phyloP scores from a whole-genome alignment of 179 eudicot species.

The Spinacia oleracea region DNA sequence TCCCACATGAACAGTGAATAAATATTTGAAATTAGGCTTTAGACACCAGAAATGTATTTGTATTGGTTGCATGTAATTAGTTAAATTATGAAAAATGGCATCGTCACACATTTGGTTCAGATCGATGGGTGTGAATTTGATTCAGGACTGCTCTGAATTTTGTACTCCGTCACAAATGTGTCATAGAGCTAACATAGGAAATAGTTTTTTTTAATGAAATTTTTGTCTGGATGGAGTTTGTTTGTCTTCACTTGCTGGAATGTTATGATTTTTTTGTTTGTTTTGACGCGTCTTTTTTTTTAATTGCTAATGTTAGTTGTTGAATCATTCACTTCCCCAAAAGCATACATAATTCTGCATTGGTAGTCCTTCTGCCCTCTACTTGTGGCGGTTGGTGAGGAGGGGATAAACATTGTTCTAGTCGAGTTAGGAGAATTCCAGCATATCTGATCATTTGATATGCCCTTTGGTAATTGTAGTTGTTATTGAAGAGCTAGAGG shows the following conservation, averaged over 20 bases:
- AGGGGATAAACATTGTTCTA: not conserved
- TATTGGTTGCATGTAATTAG: not conserved
- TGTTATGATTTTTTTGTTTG: too few relatives aligned
- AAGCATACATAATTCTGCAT: too few relatives aligned
- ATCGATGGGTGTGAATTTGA: not conserved
- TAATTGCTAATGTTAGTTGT: too few relatives aligned
- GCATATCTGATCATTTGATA: slow-evolving; percentile 20
- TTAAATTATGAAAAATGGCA: not conserved
- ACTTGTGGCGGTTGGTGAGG: not conserved
- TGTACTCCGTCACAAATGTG: too few relatives aligned
- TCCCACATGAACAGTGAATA: not conserved
- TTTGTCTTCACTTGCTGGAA: too few relatives aligned
- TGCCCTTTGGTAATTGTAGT: slow-evolving; percentile 32
- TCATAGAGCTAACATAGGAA: too few relatives aligned
- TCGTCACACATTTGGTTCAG: not conserved
- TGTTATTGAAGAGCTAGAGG: slow-evolving; percentile 58
- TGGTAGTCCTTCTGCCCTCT: not conserved
- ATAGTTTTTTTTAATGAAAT: too few relatives aligned
- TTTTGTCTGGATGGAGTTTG: too few relatives aligned
- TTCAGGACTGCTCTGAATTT: not conserved
- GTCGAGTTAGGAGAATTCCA: too few relatives aligned
- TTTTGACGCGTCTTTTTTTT: too few relatives aligned
- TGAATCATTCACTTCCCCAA: too few relatives aligned
- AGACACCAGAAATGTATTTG: not conserved
- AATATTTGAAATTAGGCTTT: not conserved